Evolutionary conservation across 2,329 filamentous ascomycete species (phyloP), one percentile per base, ranked within the genome.

Genomic region (Xylariaceae sp.): DNA sequence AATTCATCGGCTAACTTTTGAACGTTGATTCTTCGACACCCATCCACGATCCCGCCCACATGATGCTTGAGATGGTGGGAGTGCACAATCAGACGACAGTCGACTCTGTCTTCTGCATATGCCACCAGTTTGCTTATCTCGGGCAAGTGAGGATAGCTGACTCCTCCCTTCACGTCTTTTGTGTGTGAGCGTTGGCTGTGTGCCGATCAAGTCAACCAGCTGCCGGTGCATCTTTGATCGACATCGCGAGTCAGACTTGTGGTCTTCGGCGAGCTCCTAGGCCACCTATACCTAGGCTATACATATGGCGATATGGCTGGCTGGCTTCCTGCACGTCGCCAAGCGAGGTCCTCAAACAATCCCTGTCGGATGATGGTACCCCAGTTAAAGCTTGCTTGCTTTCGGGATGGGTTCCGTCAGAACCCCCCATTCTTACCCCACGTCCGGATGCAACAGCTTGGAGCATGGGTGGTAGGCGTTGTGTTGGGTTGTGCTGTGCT

Each of bases 351-450:
- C 40, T 50, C 30, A 44, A 35, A 43, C 42, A 30, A 44, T 12
- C 6, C 27, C 41, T 53, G 48, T 44, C 50, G 29, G n/a, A 47
- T 34, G 35, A 39, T 26, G 30, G 48, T 37, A 42, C 11, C n/a
- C 56, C 53, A 58, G 32, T 7, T 11, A 37, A 11, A 19, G 19
- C 8, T 11, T 37, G 35, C 35, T 37, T 11, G 12, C 19, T 19
- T 11, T 11, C 35, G 35, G 12, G 35, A 37, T 11, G 35, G 8
- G 3, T 7, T 37, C 35, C 8, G 35, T 11, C 8, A 49, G 53
- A 51, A 59, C 58, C 58, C 56, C 58, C 56, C 56, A 54, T 37
- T 11, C 27, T 39, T 50, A 53, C 55, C 55, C 58, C 55, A 56
- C 58, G 58, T 37, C 40, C 50, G 34, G 49, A 43, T n/a, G 42